These are phyloP conservation scores for Colletotrichum musae DNA, from an alignment of 2,329 filamentous ascomycete species.

Conservation along the genomic window DNA sequence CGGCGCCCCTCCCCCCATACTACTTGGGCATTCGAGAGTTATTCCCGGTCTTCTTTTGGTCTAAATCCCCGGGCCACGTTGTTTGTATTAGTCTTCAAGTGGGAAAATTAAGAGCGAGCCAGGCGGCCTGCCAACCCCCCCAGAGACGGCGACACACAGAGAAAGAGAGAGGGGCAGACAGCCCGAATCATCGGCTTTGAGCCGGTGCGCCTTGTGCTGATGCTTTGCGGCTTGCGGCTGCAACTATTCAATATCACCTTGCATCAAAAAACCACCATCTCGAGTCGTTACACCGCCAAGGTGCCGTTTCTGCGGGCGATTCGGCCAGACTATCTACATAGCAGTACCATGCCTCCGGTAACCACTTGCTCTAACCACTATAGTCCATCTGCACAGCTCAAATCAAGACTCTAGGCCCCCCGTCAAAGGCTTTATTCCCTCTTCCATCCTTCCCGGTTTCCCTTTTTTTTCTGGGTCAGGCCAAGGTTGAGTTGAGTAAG, in stretches of 20 bases:
- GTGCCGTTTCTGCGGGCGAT: slow-evolving; percentile 25
- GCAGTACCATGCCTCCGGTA: slow-evolving; percentile 15
- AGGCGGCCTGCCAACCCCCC: too few species aligned
- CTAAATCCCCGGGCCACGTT: slow-evolving; percentile 6
- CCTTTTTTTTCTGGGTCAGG: slow-evolving; percentile 11
- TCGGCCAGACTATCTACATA: slow-evolving; percentile 32
- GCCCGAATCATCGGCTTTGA: slow-evolving; percentile 10
- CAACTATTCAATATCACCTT: slow-evolving; percentile 8
- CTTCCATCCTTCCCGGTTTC: slow-evolving; percentile 9
- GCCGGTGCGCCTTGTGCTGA: background rate
- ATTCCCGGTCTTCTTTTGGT: slow-evolving; percentile 22
- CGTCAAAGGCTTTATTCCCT: slow-evolving; percentile 18
- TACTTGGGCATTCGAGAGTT: background rate
- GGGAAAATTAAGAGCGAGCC: background rate
- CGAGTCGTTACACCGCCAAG: slow-evolving; percentile 38
- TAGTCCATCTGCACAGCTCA: too few species aligned
- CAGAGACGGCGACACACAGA: too few species aligned
- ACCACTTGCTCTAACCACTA: background rate
- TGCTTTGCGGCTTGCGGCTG: background rate
- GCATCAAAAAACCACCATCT: slow-evolving; percentile 9
- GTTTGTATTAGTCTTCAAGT: slow-evolving; percentile 4
- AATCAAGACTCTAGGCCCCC: slow-evolving; percentile 39
- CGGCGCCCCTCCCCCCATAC: slow-evolving; percentile 11
- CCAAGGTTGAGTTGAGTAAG: too few species aligned
- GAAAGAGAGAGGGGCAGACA: background rate